Evolutionary conservation across 2,329 filamentous ascomycete species (phyloP).

Genomic region (Passalora sequoiae): DNA sequence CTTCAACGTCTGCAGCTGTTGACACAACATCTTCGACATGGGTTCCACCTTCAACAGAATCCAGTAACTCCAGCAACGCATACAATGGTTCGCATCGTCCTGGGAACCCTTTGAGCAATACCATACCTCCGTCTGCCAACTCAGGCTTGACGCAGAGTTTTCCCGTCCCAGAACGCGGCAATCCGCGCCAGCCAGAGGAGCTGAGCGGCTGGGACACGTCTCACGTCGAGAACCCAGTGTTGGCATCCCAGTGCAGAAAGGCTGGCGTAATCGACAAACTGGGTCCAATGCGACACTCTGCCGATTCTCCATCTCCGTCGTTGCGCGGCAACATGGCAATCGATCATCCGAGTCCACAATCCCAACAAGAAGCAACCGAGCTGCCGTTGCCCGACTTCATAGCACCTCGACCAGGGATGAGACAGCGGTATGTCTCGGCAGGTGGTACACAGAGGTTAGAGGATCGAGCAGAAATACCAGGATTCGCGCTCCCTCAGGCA

Average conservation of each 20-base stretch:
- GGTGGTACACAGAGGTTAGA: slow-evolving; percentile 23
- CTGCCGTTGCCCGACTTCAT: slow-evolving; percentile 20
- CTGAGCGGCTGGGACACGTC: slow-evolving; percentile 4
- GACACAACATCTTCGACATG: too few species aligned
- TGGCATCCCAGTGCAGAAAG: background rate
- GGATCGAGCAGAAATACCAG: slow-evolving; percentile 23
- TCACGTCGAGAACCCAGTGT: background rate
- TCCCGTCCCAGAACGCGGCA: slow-evolving; percentile 5
- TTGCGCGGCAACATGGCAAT: background rate
- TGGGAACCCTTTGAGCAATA: too few species aligned
- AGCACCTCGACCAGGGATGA: slow-evolving; percentile 14
- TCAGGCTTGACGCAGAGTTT: slow-evolving; percentile 15
- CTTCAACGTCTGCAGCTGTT: background rate
- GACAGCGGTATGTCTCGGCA: slow-evolving; percentile 29
- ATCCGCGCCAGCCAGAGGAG: slow-evolving; percentile 1
- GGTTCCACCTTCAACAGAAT: too few species aligned
- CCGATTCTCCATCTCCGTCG: background rate
- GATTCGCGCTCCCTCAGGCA: slow-evolving; percentile 1
- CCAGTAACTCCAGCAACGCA: too few species aligned
- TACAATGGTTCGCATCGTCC: too few species aligned
- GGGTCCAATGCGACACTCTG: slow-evolving; percentile 1
- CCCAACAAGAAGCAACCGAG: background rate
- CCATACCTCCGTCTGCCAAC: too few species aligned
- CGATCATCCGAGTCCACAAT: background rate
- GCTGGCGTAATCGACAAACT: background rate